Conservation (phyloP, 2,329 filamentous ascomycete genomes). For the Pseudopyrenochaeta lycopersici region DNA sequence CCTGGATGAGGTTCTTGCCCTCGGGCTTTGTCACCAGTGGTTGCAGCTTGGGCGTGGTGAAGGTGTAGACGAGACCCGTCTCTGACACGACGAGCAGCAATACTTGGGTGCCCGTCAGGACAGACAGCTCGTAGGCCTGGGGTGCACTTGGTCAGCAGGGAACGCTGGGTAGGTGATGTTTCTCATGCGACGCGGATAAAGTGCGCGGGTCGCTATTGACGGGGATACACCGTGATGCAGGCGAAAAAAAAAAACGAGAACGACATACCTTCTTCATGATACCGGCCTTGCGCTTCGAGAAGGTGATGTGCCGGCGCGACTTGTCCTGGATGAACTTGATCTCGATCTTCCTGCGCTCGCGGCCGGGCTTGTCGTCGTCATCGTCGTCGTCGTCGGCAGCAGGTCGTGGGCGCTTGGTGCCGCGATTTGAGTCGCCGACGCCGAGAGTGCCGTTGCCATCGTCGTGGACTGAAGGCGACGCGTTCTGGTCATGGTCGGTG, state of each 20-base stretch:
- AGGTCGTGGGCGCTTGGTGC: slow-evolving; percentile 87
- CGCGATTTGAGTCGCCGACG: slow-evolving; percentile 72
- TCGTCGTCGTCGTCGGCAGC: slow-evolving; percentile 93
- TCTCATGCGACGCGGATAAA: slow-evolving; percentile 41
- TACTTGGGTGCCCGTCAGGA: slow-evolving; percentile 97
- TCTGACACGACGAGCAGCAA: slow-evolving; percentile 95
- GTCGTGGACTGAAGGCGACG: slow-evolving; percentile 60
- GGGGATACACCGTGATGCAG: slow-evolving; percentile 25
- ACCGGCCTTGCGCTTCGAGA: slow-evolving; percentile 98
- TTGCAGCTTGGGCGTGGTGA: slow-evolving; percentile 97
- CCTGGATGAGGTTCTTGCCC: slow-evolving; percentile 99
- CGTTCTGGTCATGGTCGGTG: slow-evolving; percentile 61
- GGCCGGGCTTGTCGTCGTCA: slow-evolving; percentile 95
- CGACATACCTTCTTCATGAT: slow-evolving; percentile 98
- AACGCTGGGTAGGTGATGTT: slow-evolving; percentile 25
- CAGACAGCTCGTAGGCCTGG: slow-evolving; percentile 97
- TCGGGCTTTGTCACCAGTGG: slow-evolving; percentile 97
- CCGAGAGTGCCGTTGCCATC: slow-evolving; percentile 61
- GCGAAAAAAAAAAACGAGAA: slow-evolving; percentile 10
- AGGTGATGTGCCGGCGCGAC: slow-evolving; percentile 98
- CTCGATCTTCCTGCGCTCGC: slow-evolving; percentile 99
- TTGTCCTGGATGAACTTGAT: slow-evolving; percentile 99
- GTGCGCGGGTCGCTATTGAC: slow-evolving; percentile 25
- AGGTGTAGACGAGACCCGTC: slow-evolving; percentile 96
- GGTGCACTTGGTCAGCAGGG: slow-evolving; percentile 30